Conservation (phyloP, 345 rosid genomes). For the Arabidopsis suecica region DNA sequence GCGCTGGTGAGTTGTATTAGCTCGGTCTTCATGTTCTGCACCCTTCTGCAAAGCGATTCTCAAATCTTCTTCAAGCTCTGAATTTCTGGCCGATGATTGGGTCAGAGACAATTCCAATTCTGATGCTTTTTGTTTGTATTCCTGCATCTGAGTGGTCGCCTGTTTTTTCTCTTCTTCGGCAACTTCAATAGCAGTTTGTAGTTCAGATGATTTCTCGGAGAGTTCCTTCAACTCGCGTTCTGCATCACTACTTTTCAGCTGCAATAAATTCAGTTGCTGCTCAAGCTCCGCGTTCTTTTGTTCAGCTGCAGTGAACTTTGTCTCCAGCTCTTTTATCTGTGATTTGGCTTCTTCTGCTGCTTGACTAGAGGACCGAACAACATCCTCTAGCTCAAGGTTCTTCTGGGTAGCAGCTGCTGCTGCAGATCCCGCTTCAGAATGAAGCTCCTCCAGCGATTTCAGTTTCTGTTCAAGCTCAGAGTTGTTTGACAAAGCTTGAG, state of each 20-base stretch:
- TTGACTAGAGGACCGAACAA: slow-evolving; percentile 59
- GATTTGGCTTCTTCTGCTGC: slow-evolving; percentile 71
- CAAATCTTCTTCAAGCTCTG: slow-evolving; percentile 69
- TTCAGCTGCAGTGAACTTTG: slow-evolving; percentile 62
- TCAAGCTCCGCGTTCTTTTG: slow-evolving; percentile 80
- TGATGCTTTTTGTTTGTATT: slow-evolving; percentile 56
- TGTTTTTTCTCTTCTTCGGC: slow-evolving; percentile 69
- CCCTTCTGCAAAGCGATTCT: slow-evolving; percentile 58
- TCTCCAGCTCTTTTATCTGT: slow-evolving; percentile 72
- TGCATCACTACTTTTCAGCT: slow-evolving; percentile 58
- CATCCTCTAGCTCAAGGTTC: slow-evolving; percentile 75
- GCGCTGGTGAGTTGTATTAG: slow-evolving; percentile 64
- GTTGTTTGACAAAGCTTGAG: slow-evolving; percentile 71
- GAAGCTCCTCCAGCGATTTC: slow-evolving; percentile 72
- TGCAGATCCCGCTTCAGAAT: slow-evolving; percentile 60
- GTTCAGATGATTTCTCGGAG: slow-evolving; percentile 62
- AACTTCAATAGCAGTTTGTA: slow-evolving; percentile 52
- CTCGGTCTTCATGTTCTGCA: slow-evolving; percentile 72
- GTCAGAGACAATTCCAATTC: slow-evolving; percentile 65
- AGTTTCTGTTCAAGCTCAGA: slow-evolving; percentile 76
- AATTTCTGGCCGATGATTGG: slow-evolving; percentile 50
- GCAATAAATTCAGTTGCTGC: slow-evolving; percentile 61
- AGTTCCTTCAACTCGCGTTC: slow-evolving; percentile 64
- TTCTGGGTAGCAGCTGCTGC: slow-evolving; percentile 73
- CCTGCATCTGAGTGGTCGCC: slow-evolving; percentile 53